Percentiles rank a stretch among this genome's conserved stretches.
Conservation (phyloP, 495 filamentous ascomycete species). For the Neurospora sp. region DNA sequence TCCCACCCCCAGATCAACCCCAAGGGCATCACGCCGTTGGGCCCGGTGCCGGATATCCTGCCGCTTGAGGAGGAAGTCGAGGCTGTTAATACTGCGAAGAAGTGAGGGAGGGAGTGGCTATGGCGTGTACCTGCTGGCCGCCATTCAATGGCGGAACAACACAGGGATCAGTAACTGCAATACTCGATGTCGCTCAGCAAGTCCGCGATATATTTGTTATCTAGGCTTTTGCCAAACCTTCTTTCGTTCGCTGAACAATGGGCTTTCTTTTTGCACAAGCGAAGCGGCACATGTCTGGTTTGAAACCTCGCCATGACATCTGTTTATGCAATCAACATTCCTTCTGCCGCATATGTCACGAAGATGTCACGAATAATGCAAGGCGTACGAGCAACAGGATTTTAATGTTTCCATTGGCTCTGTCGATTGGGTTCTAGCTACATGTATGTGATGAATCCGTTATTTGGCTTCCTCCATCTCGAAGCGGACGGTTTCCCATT, state of each 20-base stretch:
- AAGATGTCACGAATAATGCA: background rate
- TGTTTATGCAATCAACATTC: background rate
- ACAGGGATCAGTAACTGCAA: background rate
- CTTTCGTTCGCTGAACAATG: background rate
- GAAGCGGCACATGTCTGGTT: background rate
- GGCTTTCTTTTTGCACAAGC: background rate
- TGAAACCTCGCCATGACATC: background rate
- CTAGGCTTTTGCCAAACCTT: background rate
- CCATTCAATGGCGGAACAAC: background rate
- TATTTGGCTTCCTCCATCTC: background rate
- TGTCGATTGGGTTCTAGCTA: background rate
- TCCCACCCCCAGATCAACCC: slow-evolving; percentile 52
- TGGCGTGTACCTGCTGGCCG: background rate
- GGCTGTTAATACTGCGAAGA: slow-evolving; percentile 13
- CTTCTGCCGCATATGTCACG: background rate
- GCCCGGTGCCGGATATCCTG: slow-evolving; percentile 53
- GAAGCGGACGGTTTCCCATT: background rate
- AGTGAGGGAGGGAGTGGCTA: background rate
- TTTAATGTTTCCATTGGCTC: background rate
- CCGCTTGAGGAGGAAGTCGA: slow-evolving; percentile 32
- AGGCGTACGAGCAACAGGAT: background rate
- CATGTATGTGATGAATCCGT: background rate
- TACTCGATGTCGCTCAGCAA: background rate
- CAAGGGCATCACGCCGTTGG: slow-evolving; percentile 51
- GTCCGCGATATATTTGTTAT: background rate